Evolutionary conservation across 495 filamentous ascomycete species (phyloP), one percentile per base, ranked within the genome.

Genomic region (Xylaria acuta): DNA sequence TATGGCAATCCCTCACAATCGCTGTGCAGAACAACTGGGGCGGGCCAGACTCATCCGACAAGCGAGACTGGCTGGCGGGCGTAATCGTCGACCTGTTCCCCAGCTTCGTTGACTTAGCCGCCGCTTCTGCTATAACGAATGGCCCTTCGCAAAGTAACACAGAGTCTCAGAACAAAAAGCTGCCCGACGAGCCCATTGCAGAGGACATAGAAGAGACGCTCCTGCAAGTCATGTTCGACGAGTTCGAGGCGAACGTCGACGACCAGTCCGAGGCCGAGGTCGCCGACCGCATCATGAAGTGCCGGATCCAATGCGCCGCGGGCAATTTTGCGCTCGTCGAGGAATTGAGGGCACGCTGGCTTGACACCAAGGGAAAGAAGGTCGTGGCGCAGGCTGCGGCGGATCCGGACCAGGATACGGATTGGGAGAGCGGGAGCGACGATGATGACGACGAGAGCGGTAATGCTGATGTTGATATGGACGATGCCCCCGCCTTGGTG

Each of bases 61-160:
- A 98, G 83, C 92, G 94, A 69, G 96, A 96, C 86, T 98, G 95
- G 95, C 93, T 99, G 76, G 95, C 92, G 63, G 94, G 94, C 77
- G 90, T 91, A 20, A 87, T 98, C 75, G 93, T 92, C 70, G 94
- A 97, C 11, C 90, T 97, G 76, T 88, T 98, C 64, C 78, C 81
- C 0, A 75, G 69, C 67, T 74, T 79, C 75, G 73, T 74, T 69
- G 86, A 89, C 34, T 80, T 90, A 12, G 89, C 93, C 32, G 74
- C 78, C 22, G 70, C 70, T 2, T 1, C 60, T 22, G 16, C 69
- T 9, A 20, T 45, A 5, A 54, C 69, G n/a, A 49, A 58, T 5
- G 20, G 47, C 53, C 1, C 51, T 16, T 9, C 53, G 2, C 53
- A 62, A 25, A 64, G 54, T n/a, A 45, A 18, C 49, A 63, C 69